Base-by-base conservation (phyloP, 2,329 filamentous ascomycete species). In the Phialophora verrucosa region DNA sequence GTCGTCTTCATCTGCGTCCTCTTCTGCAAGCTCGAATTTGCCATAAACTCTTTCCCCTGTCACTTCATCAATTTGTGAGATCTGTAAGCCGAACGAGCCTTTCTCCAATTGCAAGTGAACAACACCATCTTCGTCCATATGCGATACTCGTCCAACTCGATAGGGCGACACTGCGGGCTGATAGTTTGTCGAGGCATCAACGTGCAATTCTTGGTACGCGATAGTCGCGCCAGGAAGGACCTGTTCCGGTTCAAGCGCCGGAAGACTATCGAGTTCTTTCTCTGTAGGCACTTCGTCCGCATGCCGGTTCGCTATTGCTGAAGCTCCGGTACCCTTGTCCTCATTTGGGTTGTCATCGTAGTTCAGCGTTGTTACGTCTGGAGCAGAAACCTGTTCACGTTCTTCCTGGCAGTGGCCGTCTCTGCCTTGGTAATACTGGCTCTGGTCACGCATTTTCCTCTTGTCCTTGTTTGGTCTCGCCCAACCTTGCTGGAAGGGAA, bases 401-500 rank as follows among this genome's bases (percentile, higher is more conserved):
- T 79, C 78, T 64, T 77, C 79, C 70, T 73, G 6, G 29, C 11
- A 35, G 67, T 82, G 7, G 17, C 38, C 73, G 64, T 77, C 75
- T 68, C 62, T 59, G 11, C 57, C 42, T 27, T 70, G 56, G 57
- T 70, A 62, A 38, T 62, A 69, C 25, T 67, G 66, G 32, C 49
- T 56, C 17, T 66, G 51, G 49, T 68, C 68, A n/a, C 68, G 68
- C 29, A 53, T 50, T 27, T 59, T 61, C 3, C 65, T 57, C 44
- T 70, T 70, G 54, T 62, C 64, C 25, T 62, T 67, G 20, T 42
- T 29, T 49, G 63, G 74, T 73, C 72, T 78, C 71, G 75, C 69
- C 94, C 93, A 97, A 55, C 91, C 86, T 76, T 97, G 93, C 17
- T 91, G 83, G 76, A 97, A 97, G 0, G 93, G 93, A 74, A 96